Conservation (phyloP, 106 monocot species). For the Acorus calamus region DNA sequence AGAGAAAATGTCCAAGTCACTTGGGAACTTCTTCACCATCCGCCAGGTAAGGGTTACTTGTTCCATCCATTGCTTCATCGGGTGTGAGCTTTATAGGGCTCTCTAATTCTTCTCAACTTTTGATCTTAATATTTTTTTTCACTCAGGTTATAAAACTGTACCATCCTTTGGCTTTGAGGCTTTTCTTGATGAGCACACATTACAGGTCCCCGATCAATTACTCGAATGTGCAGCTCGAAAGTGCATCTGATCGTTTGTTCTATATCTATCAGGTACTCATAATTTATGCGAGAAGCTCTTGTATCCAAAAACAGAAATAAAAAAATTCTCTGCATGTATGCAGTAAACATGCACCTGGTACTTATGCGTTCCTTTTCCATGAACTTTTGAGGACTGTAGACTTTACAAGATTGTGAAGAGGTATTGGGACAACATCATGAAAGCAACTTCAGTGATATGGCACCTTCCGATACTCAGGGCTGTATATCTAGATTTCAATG, state of each 20-base stretch:
- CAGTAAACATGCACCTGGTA: too few relatives aligned
- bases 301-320: too few relatives aligned
- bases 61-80: too few relatives aligned
- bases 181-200: constrained; percentile 90
- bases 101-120: background rate
- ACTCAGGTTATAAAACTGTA: constrained; percentile 73
- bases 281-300: too few relatives aligned
- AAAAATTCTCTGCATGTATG: too few relatives aligned
- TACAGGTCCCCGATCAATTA: constrained; percentile 81
- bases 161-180: constrained; percentile 84
- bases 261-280: constrained; percentile 83
- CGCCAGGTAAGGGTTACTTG: constrained; percentile 40
- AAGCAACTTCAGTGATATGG: constrained; percentile 16
- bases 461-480: constrained; percentile 28
- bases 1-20: constrained; percentile 95
- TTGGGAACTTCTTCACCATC: constrained; percentile 84
- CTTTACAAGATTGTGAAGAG: constrained; percentile 71
- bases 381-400: constrained; percentile 30
- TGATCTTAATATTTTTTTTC: constrained; percentile 1
- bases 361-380: background rate
- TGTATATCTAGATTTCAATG: constrained; percentile 44
- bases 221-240: constrained; percentile 60
- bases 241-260: constrained; percentile 77
- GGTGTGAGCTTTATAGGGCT: background rate
- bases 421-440: constrained; percentile 24